These are phyloP conservation scores for Choiromyces venosus DNA, from an alignment of 495 filamentous ascomycete species.

Conservation along the genomic window DNA sequence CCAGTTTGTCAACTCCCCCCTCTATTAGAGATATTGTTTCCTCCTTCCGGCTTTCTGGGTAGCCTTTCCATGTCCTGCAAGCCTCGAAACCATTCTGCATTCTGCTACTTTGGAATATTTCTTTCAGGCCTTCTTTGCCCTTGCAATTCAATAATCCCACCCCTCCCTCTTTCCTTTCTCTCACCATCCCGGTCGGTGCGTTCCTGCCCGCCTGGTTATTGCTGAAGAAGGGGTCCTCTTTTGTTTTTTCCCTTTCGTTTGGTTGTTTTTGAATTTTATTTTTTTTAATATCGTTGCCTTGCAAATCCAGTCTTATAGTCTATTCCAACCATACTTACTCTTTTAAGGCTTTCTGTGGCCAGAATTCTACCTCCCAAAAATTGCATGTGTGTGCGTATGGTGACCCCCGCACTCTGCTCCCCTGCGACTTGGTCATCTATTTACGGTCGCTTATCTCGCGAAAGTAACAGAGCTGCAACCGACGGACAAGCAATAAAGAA, in stretches of 20 bases:
- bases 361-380: neutral
- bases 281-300: constrained; percentile 28
- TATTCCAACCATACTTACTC: constrained; percentile 34
- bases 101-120: constrained; percentile 18
- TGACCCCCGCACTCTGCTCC: constrained; percentile 33
- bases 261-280: constrained; percentile 28
- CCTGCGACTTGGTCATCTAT: constrained; percentile 40
- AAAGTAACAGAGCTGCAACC: constrained; percentile 40
- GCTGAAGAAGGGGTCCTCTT: constrained; percentile 22
- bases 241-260: constrained; percentile 18
- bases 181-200: constrained; percentile 1
- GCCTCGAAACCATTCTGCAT: constrained; percentile 18
- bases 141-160: constrained; percentile 18
- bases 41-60: constrained; percentile 38
- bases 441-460: constrained; percentile 40
- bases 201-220: constrained; percentile 13
- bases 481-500: constrained; percentile 38
- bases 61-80: constrained; percentile 38
- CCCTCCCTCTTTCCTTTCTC: constrained; percentile 19
- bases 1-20: constrained; percentile 26
- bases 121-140: constrained; percentile 14
- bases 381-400: constrained; percentile 9
- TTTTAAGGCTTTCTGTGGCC: neutral
- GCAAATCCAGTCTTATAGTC: constrained; percentile 21
- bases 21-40: constrained; percentile 33